A percentile compares a stretch with the other conserved stretches of the same genome.
These are phyloP conservation scores for Lentithecium fluviatile DNA, from an alignment of 495 filamentous ascomycete genomes.

Conservation along the genomic window DNA sequence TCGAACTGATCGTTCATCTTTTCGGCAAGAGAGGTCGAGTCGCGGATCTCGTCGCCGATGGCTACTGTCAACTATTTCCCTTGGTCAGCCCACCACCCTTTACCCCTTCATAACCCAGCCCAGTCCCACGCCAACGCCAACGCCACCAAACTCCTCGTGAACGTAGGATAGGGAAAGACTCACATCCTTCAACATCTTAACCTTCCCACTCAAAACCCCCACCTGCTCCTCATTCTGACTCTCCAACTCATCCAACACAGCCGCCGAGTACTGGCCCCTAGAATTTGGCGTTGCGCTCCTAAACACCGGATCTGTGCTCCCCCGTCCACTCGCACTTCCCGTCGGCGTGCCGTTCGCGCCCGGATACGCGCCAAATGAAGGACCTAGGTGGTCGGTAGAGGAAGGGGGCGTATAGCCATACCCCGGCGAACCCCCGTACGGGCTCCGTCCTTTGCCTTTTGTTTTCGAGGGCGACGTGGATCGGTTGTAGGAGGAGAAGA, in stretches of 20 bases:
- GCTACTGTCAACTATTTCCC: slow-evolving; percentile 81
- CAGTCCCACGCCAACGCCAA: not conserved
- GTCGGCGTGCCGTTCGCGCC: slow-evolving; percentile 39
- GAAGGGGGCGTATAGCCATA: slow-evolving; percentile 52
- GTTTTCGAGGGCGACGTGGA: slow-evolving; percentile 30
- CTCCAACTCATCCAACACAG: slow-evolving; percentile 89
- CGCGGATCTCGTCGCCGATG: slow-evolving; percentile 91
- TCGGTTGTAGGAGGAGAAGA: slow-evolving; percentile 75
- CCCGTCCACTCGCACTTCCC: slow-evolving; percentile 36
- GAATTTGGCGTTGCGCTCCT: slow-evolving; percentile 79
- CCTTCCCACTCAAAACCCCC: slow-evolving; percentile 86
- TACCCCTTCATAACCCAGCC: no score
- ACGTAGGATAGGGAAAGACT: slow-evolving; percentile 35
- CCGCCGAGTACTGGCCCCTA: slow-evolving; percentile 90
- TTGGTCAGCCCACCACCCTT: no score
- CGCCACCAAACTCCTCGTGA: not conserved
- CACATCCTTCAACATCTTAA: slow-evolving; percentile 88
- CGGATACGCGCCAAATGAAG: slow-evolving; percentile 52
- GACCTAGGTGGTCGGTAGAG: slow-evolving; percentile 44
- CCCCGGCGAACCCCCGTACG: slow-evolving; percentile 50
- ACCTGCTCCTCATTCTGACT: slow-evolving; percentile 92
- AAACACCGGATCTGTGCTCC: slow-evolving; percentile 44
- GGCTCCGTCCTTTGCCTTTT: slow-evolving; percentile 26
- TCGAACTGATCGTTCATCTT: slow-evolving; percentile 93
- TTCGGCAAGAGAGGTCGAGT: slow-evolving; percentile 77